Evolutionary conservation across 2,329 filamentous ascomycete species (phyloP), one percentile per base, ranked within the genome.

Genomic region (Thielaviopsis cerberus): DNA sequence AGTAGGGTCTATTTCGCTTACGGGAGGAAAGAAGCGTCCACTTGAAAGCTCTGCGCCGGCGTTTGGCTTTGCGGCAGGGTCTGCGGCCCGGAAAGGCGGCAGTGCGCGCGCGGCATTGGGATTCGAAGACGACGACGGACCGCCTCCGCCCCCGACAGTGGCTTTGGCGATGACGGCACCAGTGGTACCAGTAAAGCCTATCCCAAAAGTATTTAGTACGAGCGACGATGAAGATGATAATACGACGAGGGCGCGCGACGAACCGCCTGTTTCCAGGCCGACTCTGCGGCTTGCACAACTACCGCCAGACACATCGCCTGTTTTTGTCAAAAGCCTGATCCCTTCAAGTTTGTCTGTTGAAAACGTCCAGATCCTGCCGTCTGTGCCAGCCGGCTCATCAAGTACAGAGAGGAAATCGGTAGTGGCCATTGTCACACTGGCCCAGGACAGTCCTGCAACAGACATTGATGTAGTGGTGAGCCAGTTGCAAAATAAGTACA

Each of bases 401-500:
- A 70, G 70, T 11, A 76, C 73, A 2, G 85, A 90, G 63, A 78
- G 85, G 60, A 89, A 82, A 65, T 85, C 83, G 1, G 77, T 81
- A 34, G 78, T 86, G 17, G 88, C 88, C 4, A 88, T 95, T 64
- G 85, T 92, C 52, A 89, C 85, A 0, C 71, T 95, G 27, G 82
- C 85, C 1, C 82, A 85, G 59, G 87, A 92, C 63, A 92, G 88
- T 0, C 80, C 88, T 0, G 85, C 85, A 0, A 85, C 83, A 24
- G 87, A 94, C 59, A 90, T 96, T 57, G 89, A 96, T 65, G 76
- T 80, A 3, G 79, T 83, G 0, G 86, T 94, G 56, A 91, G 82
- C 66, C 72, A 79, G 3, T 72, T 95, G 30, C 87, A 94, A 66
- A 89, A 92, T 63, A 81, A 78, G 63, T 95, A 96, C 67, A 73